A percentile compares a stretch with the other conserved stretches of the same genome.
phyloP scores from a whole-genome alignment of 108 stramenopile genomes.

The Nannochloropsis granulata region DNA sequence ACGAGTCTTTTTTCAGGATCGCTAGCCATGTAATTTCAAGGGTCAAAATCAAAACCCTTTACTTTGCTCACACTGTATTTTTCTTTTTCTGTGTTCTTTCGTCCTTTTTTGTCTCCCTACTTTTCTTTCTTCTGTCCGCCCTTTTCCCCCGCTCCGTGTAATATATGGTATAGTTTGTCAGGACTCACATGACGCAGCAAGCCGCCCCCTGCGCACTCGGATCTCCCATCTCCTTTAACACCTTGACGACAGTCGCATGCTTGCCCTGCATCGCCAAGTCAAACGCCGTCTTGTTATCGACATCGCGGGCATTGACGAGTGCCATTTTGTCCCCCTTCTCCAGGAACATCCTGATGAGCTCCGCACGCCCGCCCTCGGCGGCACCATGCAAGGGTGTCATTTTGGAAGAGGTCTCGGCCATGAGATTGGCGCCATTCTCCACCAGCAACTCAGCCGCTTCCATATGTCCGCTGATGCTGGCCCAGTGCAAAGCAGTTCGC shows the following conservation, averaged over 20 bases:
- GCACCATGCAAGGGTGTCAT: slow-evolving; percentile 26
- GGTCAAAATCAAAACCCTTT: too few species aligned
- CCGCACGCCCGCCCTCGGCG: slow-evolving; percentile 28
- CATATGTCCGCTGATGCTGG: slow-evolving; percentile 30
- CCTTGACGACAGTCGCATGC: slow-evolving; percentile 24
- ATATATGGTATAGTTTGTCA: not conserved
- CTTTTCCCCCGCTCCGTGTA: too few species aligned
- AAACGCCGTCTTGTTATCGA: slow-evolving; percentile 20
- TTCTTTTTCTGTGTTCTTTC: too few species aligned
- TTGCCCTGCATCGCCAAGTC: slow-evolving; percentile 28
- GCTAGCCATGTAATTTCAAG: too few species aligned
- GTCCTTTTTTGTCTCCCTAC: too few species aligned
- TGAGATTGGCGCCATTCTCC: slow-evolving; percentile 17
- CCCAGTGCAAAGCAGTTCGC: slow-evolving; percentile 35
- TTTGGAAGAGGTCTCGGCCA: slow-evolving; percentile 22
- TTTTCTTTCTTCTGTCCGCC: too few species aligned
- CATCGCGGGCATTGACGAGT: slow-evolving; percentile 13
- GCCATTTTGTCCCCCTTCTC: slow-evolving; percentile 26
- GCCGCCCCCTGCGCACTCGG: slow-evolving; percentile 28
- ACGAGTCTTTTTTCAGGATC: too few species aligned
- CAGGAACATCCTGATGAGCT: slow-evolving; percentile 29
- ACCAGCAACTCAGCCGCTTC: slow-evolving; percentile 30
- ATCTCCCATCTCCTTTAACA: slow-evolving; percentile 28
- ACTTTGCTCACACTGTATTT: too few species aligned
- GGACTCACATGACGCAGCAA: slow-evolving; percentile 5